Percentiles rank a stretch among this genome's conserved stretches.
Conservation (phyloP, 139 green algal species). For the Mesotaenium endlicherianum region DNA sequence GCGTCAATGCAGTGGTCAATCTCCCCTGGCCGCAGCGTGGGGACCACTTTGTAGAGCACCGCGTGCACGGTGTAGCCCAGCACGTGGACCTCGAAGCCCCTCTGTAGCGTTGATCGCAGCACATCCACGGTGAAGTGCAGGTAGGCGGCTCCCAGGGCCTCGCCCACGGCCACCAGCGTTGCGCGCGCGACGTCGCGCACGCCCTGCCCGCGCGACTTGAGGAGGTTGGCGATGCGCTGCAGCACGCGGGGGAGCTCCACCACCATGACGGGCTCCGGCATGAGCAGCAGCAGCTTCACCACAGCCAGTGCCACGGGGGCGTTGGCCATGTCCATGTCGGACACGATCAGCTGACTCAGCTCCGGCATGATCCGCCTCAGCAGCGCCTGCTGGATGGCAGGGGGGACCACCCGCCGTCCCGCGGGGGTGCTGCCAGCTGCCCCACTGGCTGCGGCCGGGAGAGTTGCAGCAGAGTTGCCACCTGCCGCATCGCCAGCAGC, state of each 20-base stretch:
- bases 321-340: conserved; percentile 15
- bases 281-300: conserved; percentile 23
- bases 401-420: no score
- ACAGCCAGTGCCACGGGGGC: conserved; percentile 17
- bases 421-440: no score
- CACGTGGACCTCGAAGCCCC: conserved; percentile 82
- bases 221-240: conserved; percentile 24
- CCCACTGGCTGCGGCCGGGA: no score
- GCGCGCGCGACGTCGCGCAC: conserved; percentile 71
- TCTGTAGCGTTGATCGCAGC: conserved; percentile 60
- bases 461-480: no score
- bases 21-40: background rate
- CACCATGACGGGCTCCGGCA: background rate
- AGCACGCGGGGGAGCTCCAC: conserved; percentile 25
- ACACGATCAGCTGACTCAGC: conserved; percentile 24
- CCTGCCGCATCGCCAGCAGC: no score
- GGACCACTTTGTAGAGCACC: conserved; percentile 55
- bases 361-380: background rate
- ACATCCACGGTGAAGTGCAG: conserved; percentile 39
- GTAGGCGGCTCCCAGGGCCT: conserved; percentile 67
- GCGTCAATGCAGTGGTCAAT: conserved; percentile 36
- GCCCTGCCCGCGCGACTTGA: conserved; percentile 54
- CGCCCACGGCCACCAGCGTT: conserved; percentile 70
- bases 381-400: background rate
- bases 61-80: conserved; percentile 83